Conservation (phyloP, 1,284 basidiomycete species). For the Xanthoconium separans region DNA sequence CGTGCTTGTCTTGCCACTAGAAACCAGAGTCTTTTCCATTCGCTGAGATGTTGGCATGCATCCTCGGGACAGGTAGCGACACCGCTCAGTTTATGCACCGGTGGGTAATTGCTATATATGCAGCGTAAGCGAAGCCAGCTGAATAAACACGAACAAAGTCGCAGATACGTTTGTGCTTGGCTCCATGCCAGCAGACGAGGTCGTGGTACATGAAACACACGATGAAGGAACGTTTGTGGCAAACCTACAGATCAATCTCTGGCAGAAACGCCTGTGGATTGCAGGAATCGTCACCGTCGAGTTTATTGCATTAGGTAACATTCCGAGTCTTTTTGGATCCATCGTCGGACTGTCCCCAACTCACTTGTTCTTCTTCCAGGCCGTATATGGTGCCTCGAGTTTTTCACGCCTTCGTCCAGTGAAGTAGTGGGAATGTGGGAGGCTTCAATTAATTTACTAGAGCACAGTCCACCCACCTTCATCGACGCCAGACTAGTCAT, state of each 20-base stretch:
- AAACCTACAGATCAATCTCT: conserved; percentile 51
- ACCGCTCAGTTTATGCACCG: conserved; percentile 8
- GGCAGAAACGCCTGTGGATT: conserved; percentile 69
- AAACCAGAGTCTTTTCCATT: conserved; percentile 63
- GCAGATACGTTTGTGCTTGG: conserved; percentile 61
- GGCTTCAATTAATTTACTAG: conserved; percentile 44
- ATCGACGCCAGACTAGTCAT: conserved; percentile 19
- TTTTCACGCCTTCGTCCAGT: conserved; percentile 22
- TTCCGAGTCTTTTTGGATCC: too few species aligned
- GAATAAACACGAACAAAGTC: conserved; percentile 30
- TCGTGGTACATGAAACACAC: conserved; percentile 51
- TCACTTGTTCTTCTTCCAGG: conserved; percentile 32
- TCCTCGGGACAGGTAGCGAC: background rate
- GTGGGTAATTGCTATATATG: conserved; percentile 9
- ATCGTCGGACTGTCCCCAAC: background rate
- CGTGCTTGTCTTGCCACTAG: conserved; percentile 62
- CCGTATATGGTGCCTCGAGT: conserved; percentile 29
- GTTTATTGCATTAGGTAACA: conserved; percentile 59
- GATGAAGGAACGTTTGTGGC: conserved; percentile 51
- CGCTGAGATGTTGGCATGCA: conserved; percentile 35
- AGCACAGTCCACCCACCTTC: conserved; percentile 23
- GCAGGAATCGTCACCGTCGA: conserved; percentile 52
- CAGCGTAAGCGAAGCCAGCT: background rate
- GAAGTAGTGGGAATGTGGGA: conserved; percentile 48
- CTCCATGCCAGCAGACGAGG: conserved; percentile 49